Evolutionary conservation across 2,329 filamentous ascomycete species (phyloP).

Genomic region (Ceratocystis colombiana): DNA sequence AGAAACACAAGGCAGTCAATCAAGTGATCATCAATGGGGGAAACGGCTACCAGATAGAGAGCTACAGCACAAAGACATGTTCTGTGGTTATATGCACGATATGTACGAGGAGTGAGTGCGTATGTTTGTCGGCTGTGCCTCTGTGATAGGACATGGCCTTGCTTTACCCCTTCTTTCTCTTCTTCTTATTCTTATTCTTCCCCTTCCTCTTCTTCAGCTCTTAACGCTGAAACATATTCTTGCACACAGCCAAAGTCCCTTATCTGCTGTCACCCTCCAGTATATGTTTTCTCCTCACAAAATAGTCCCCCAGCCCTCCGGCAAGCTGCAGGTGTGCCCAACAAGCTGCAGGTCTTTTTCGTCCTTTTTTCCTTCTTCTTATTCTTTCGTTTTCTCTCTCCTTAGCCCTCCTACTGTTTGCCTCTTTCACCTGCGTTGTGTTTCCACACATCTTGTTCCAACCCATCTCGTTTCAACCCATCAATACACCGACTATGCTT

Average conservation of each 20-base stretch:
- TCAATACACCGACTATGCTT: background rate
- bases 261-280: background rate
- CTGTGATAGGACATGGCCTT: background rate
- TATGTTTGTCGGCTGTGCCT: background rate
- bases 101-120: no score
- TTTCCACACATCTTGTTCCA: background rate
- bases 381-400: background rate
- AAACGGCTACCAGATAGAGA: background rate
- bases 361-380: constrained; percentile 4
- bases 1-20: constrained; percentile 1
- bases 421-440: background rate
- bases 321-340: constrained; percentile 3
- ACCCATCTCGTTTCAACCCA: background rate
- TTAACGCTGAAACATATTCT: background rate
- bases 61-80: background rate
- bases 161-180: background rate
- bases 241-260: constrained; percentile 3
- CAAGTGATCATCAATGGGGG: background rate
- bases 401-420: background rate
- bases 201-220: constrained; percentile 2
- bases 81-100: background rate
- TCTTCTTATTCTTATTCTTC: background rate
- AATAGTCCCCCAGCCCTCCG: background rate
- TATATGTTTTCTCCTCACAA: background rate
- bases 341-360: background rate